These are phyloP conservation scores for Durusdinium trenchii DNA, from an alignment of 73 alveolate genomes.

Conservation along the genomic window DNA sequence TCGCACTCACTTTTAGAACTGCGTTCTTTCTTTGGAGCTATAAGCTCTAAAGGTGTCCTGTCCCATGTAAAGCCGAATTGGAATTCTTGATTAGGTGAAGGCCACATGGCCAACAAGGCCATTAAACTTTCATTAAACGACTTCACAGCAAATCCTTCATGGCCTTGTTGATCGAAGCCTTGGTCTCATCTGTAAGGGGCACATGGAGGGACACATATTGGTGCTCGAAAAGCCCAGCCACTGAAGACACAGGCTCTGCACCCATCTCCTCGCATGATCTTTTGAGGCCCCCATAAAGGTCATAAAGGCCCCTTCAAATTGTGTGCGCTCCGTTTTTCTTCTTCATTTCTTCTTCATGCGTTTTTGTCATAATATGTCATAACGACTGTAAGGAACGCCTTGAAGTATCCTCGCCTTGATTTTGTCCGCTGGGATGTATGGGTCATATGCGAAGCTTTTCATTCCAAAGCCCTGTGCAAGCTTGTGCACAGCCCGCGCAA, in stretches of 20 bases:
- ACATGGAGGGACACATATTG: conserved; percentile 89
- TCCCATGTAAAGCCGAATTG: no score
- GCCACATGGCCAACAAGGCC: background rate
- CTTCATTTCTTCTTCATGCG: no score
- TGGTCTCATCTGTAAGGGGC: conserved; percentile 89
- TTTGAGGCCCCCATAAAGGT: no score
- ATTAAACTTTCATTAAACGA: background rate
- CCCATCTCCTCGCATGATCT: conserved; percentile 95
- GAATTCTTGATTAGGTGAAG: no score
- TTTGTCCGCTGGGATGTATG: conserved; percentile 91
- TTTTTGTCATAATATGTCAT: no score
- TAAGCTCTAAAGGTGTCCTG: no score
- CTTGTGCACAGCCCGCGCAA: conserved; percentile 92
- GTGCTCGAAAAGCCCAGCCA: conserved; percentile 82
- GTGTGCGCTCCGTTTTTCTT: no score
- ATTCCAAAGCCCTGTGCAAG: conserved; percentile 93
- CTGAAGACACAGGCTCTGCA: conserved; percentile 80
- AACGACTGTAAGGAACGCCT: no score
- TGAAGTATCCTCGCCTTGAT: background rate
- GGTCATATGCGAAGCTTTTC: conserved; percentile 93
- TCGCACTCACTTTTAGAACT: background rate
- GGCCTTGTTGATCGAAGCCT: conserved; percentile 93
- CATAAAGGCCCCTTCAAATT: no score
- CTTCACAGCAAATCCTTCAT: no score
- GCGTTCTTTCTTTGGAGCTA: no score